Evolutionary conservation across 1,139 yeast species (phyloP).

Genomic region (Taphrina pruni): DNA sequence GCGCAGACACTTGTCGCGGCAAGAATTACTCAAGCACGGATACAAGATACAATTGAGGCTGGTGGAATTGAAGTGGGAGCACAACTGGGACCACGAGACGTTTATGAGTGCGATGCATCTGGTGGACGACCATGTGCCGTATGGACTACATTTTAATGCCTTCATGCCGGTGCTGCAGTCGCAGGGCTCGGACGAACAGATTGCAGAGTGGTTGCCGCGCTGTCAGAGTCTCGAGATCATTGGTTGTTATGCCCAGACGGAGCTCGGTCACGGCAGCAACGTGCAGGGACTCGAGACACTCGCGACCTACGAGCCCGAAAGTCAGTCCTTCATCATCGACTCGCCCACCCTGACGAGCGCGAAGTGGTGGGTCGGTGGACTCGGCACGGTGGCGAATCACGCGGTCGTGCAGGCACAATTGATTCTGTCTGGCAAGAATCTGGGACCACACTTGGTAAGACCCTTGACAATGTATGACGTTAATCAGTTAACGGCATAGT

Average conservation of each 20-base stretch:
- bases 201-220: slow-evolving; percentile 21
- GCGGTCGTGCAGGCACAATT: slow-evolving; percentile 80
- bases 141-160: slow-evolving; percentile 30
- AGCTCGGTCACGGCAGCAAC: slow-evolving; percentile 90
- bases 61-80: slow-evolving; percentile 14
- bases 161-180: slow-evolving; percentile 32
- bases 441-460: slow-evolving; percentile 69
- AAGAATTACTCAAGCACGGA: slow-evolving; percentile 31
- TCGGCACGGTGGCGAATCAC: slow-evolving; percentile 92
- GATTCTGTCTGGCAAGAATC: slow-evolving; percentile 68
- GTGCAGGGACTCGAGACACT: slow-evolving; percentile 91
- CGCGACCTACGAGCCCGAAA: slow-evolving; percentile 71
- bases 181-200: slow-evolving; percentile 38
- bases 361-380: slow-evolving; percentile 99
- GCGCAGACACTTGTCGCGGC: slow-evolving; percentile 29
- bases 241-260: slow-evolving; percentile 96
- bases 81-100: slow-evolving; percentile 33
- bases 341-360: slow-evolving; percentile 92
- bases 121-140: slow-evolving; percentile 37
- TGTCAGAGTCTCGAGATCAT: slow-evolving; percentile 28
- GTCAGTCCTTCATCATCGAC: slow-evolving; percentile 72
- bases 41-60: slow-evolving; percentile 34
- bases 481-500: slow-evolving; percentile 51
- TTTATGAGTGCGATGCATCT: slow-evolving; percentile 13
- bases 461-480: background rate